Percentiles rank a stretch among this genome's conserved stretches.
phyloP scores from a whole-genome alignment of 2,329 filamentous ascomycete genomes.

The Acrodontium crateriforme region DNA sequence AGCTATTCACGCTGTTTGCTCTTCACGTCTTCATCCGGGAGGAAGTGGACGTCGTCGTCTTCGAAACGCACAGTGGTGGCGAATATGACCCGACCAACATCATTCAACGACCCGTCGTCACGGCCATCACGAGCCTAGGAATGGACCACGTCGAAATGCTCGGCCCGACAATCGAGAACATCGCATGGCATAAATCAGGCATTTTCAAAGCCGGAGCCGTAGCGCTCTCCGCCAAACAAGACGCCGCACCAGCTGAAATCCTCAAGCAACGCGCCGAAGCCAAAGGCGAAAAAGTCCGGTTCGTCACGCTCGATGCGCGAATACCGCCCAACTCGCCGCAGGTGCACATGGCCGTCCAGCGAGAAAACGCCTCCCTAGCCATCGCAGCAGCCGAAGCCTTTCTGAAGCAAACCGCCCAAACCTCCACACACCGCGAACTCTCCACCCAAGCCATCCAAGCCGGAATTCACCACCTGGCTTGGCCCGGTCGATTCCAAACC shows the following conservation, averaged over 20 bases:
- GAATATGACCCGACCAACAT: conserved; percentile 89
- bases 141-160: conserved; percentile 74
- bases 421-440: conserved; percentile 1
- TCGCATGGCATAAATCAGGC: conserved; percentile 83
- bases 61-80: conserved; percentile 86
- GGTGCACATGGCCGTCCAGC: conserved; percentile 46
- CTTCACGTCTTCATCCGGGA: conserved; percentile 70
- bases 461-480: conserved; percentile 8
- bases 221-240: conserved; percentile 42
- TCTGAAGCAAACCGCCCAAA: conserved; percentile 2
- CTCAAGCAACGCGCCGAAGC: conserved; percentile 39
- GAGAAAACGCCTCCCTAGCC: conserved; percentile 47
- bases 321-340: conserved; percentile 37
- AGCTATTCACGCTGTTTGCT: conserved; percentile 75
- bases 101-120: conserved; percentile 51
- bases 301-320: conserved; percentile 37
- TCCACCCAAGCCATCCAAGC: conserved; percentile 7
- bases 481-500: conserved; percentile 15
- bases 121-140: conserved; percentile 65
- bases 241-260: conserved; percentile 23
- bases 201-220: conserved; percentile 57
- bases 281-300: conserved; percentile 30
- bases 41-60: conserved; percentile 59
- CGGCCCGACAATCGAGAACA: conserved; percentile 61
- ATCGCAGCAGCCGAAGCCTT: conserved; percentile 26